Base-by-base conservation (phyloP, 139 green algal genomes). In the Micractinium sp. region DNA sequence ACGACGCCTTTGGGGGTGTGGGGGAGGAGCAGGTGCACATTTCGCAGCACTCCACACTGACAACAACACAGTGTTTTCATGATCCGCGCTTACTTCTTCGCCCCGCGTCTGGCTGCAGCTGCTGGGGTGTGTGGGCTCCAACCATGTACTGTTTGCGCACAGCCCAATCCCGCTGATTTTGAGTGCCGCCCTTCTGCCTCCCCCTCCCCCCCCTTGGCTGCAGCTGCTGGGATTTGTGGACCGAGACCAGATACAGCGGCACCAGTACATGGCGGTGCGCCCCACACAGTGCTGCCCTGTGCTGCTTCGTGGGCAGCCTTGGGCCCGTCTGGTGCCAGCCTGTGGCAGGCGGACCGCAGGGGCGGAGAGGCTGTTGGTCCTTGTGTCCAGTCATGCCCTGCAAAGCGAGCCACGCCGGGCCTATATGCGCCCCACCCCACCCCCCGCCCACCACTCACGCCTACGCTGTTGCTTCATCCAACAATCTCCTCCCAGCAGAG, bases 161-260 rank as follows among this genome's bases (percentile, higher is more conserved):
- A 56, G 47, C 47, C 47, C 9, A 5, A 56, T 9, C 47, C 7
- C 47, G 9, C 47, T 9, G 47, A 9, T 56, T 56, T 56, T 56
- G 47, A 5, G 9, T 56, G 9, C 47, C 9, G 47, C 47, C 47
- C 9, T 56, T 56, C 47, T 56, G 47, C 47, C 76, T 82, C 23
- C 76, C 76, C 76, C 2, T 29, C 31, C 9, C 16, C 25, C 14
- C 53, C 5, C 76, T n/a, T n/a, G 27, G 15, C 31, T 47, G 80
- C 81, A 86, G 74, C 78, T 90, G 61, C 15, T 90, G 77, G 87
- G 87, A 3, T 90, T 85, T n/a, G 38, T 90, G 38, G 31, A 75
- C 14, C 60, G 19, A 15, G 69, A 36, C 22, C 14, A 15, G 13
- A 38, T 87, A 3, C 41, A 47, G 19, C 80, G 81, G 16, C 66